Conservation (phyloP, 352 stramenopile genomes). For the Globisporangium ultimum region DNA sequence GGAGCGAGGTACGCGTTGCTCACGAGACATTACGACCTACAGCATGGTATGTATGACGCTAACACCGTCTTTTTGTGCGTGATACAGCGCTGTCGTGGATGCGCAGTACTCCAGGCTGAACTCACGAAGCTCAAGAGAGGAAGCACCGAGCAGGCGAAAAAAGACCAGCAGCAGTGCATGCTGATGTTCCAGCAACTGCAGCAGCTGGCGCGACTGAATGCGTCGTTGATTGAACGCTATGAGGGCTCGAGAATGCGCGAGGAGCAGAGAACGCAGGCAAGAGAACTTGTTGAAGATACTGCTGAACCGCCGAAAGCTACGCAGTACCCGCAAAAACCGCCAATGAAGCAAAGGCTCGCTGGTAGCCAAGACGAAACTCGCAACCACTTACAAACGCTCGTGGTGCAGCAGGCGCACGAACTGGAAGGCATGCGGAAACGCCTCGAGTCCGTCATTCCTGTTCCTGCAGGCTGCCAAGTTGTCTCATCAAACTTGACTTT, state of each 20-base stretch:
- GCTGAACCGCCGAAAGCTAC: too few species aligned
- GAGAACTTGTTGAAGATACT: not conserved
- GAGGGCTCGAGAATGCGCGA: not conserved
- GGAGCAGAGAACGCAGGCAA: too few species aligned
- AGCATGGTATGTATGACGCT: too few species aligned
- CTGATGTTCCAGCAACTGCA: constrained; percentile 41
- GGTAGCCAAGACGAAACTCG: not conserved
- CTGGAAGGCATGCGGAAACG: constrained; percentile 22
- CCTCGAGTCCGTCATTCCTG: constrained; percentile 11
- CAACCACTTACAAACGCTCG: constrained; percentile 27
- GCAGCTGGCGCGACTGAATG: constrained; percentile 34
- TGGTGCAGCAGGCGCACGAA: constrained; percentile 37
- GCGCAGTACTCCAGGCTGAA: constrained; percentile 14
- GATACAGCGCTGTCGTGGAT: constrained; percentile 15
- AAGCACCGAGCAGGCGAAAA: constrained; percentile 21
- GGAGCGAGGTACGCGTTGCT: too few species aligned
- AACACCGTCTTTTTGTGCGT: too few species aligned
- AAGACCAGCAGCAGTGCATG: constrained; percentile 33
- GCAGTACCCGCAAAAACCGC: not conserved
- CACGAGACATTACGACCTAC: too few species aligned
- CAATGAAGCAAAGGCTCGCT: not conserved
- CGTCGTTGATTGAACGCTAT: constrained; percentile 9
- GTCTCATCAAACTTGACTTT: constrained; percentile 13
- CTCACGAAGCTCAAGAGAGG: constrained; percentile 12
- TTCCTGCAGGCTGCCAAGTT: constrained; percentile 10